Conservation (phyloP, 805 yeast species). For the Ogataea parapolymorpha region DNA sequence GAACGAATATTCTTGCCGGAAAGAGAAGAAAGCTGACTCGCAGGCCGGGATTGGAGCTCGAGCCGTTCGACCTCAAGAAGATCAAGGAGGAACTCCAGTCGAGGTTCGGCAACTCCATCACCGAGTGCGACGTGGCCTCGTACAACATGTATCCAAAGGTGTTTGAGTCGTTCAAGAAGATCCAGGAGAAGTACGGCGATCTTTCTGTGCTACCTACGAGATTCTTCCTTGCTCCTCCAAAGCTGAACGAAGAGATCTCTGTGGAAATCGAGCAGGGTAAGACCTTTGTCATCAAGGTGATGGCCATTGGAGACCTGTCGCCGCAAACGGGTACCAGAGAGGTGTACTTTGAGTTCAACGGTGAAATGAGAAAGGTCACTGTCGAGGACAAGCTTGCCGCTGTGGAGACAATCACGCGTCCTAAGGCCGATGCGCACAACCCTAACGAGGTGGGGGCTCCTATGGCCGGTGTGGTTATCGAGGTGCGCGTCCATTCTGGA, state of each 20-base stretch:
- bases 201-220: conserved; percentile 91
- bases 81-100: conserved; percentile 70
- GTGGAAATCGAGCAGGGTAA: conserved; percentile 96
- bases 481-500: conserved; percentile 86
- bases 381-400: conserved; percentile 86
- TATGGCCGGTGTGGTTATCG: conserved; percentile 98
- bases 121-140: conserved; percentile 89
- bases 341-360: conserved; percentile 96
- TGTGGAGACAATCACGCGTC: conserved; percentile 79
- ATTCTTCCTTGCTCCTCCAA: conserved; percentile 83
- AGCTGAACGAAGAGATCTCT: conserved; percentile 80
- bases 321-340: conserved; percentile 87
- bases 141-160: conserved; percentile 98
- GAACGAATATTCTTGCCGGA: conserved; percentile 85
- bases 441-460: conserved; percentile 97
- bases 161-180: conserved; percentile 79
- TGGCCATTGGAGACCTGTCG: conserved; percentile 89
- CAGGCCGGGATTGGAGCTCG: conserved; percentile 90
- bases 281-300: conserved; percentile 81
- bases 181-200: conserved; percentile 80
- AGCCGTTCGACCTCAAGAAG: conserved; percentile 74
- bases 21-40: conserved; percentile 85
- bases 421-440: conserved; percentile 85
- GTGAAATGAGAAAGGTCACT: conserved; percentile 95
- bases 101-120: conserved; percentile 71